Percentiles rank a stretch among this genome's conserved stretches.
Evolutionary conservation across 345 rosid genomes (phyloP).

Genomic region (Salix brachista): DNA sequence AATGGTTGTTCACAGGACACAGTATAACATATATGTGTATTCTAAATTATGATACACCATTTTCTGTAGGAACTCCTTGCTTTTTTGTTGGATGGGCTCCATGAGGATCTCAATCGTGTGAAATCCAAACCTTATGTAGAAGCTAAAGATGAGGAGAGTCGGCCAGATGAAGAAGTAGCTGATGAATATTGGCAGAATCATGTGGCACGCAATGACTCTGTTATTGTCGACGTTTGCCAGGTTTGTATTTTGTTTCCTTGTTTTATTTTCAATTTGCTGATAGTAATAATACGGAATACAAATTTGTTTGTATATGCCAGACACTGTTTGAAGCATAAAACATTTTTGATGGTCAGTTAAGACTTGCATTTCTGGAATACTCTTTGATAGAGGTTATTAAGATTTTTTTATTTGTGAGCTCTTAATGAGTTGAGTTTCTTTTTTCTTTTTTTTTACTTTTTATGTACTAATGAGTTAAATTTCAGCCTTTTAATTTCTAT

Average conservation of each 20-base stretch:
- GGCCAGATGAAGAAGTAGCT: conserved; percentile 80
- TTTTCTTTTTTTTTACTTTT: too few species aligned
- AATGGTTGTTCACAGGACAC: not conserved
- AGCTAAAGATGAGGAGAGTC: conserved; percentile 85
- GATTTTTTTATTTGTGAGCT: too few species aligned
- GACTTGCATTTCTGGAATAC: not conserved
- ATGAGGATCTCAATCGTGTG: conserved; percentile 95
- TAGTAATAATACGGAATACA: not conserved
- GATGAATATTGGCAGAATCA: conserved; percentile 94
- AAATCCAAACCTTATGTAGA: conserved; percentile 83
- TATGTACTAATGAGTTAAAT: too few species aligned
- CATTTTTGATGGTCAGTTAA: not conserved
- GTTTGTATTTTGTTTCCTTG: conserved; percentile 24
- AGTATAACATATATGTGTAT: conserved; percentile 17
- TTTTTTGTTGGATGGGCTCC: conserved; percentile 95
- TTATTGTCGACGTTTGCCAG: conserved; percentile 85
- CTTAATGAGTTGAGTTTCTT: too few species aligned
- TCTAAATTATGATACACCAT: conserved; percentile 26
- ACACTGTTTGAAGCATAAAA: not conserved
- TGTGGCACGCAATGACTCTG: conserved; percentile 86
- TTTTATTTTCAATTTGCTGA: not conserved
- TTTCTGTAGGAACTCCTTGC: conserved; percentile 78
- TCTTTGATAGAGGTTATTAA: too few species aligned
- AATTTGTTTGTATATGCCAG: not conserved
- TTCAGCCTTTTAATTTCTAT: too few species aligned